Evolutionary conservation across 257 asterid genomes (phyloP).

Genomic region (Solanum chilense): DNA sequence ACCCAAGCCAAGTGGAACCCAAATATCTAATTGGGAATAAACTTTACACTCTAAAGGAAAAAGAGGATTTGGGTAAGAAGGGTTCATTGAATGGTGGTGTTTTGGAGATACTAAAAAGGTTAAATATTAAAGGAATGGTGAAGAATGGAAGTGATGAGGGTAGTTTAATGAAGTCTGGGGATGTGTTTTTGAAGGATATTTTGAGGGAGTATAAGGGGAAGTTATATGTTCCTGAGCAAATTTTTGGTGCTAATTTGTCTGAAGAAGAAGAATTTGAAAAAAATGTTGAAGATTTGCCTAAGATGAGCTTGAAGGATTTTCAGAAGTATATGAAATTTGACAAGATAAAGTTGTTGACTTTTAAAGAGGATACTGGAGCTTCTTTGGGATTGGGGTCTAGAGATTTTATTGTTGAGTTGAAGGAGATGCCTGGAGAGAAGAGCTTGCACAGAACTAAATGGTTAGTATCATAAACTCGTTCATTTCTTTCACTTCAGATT

Average conservation of each 20-base stretch:
- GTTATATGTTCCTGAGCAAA: slow-evolving; percentile 90
- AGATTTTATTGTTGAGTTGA: slow-evolving; percentile 80
- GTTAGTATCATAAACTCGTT: slow-evolving; percentile 30
- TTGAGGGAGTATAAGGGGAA: slow-evolving; percentile 90
- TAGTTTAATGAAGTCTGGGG: slow-evolving; percentile 29
- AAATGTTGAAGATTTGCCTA: slow-evolving; percentile 69
- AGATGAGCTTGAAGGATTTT: slow-evolving; percentile 60
- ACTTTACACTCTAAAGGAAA: slow-evolving; percentile 66
- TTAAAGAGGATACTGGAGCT: slow-evolving; percentile 48
- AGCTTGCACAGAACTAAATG: slow-evolving; percentile 83
- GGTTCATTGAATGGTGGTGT: slow-evolving; percentile 30
- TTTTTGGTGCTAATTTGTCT: slow-evolving; percentile 54
- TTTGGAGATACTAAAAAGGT: slow-evolving; percentile 29
- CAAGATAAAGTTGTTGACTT: slow-evolving; percentile 65
- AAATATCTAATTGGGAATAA: slow-evolving; percentile 60
- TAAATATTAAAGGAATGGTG: slow-evolving; percentile 51
- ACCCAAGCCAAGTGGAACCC: slow-evolving; percentile 93
- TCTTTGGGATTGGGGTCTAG: slow-evolving; percentile 23
- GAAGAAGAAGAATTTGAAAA: slow-evolving; percentile 83
- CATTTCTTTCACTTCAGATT: background rate
- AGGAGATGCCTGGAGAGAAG: slow-evolving; percentile 77
- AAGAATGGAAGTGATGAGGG: slow-evolving; percentile 14
- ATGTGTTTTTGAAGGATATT: slow-evolving; percentile 73
- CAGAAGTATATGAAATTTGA: slow-evolving; percentile 46
- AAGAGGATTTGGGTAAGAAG: slow-evolving; percentile 42